Conservation (phyloP, 805 yeast genomes). For the Priceomyces fermenticarens region DNA sequence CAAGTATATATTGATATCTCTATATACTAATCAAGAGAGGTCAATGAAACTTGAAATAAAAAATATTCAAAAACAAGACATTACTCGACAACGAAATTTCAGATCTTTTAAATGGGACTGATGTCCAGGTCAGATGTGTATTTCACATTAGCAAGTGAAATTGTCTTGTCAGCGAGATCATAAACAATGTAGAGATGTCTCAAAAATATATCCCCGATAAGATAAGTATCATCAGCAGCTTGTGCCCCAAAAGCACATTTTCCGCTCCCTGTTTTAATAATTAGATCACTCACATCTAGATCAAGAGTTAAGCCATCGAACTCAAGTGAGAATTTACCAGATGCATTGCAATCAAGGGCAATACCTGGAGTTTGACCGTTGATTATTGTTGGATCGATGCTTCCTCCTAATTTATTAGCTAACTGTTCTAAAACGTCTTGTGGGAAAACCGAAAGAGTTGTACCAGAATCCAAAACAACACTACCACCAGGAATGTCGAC, state of each 20-base stretch:
- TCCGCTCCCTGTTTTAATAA: slow-evolving; percentile 12
- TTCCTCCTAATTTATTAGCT: background rate
- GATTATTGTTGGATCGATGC: background rate
- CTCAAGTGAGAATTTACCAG: slow-evolving; percentile 8
- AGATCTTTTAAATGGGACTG: slow-evolving; percentile 6
- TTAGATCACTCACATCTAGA: slow-evolving; percentile 41
- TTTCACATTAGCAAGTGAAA: slow-evolving; percentile 23
- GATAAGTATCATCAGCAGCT: slow-evolving; percentile 7
- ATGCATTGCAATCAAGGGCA: slow-evolving; percentile 14
- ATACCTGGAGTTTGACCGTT: slow-evolving; percentile 3
- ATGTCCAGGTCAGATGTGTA: slow-evolving; percentile 14
- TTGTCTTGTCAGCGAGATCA: slow-evolving; percentile 20
- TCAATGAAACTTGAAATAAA: background rate
- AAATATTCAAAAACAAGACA: slow-evolving; percentile 1
- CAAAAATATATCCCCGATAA: slow-evolving; percentile 28
- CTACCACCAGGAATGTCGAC: background rate
- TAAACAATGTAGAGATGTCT: slow-evolving; percentile 23
- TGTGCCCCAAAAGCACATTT: slow-evolving; percentile 18
- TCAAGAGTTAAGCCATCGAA: slow-evolving; percentile 25
- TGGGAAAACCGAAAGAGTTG: slow-evolving; percentile 44
- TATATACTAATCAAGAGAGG: background rate
- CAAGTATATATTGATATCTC: background rate
- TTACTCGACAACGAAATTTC: too few relatives aligned
- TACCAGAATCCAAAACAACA: slow-evolving; percentile 13
- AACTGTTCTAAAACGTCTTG: slow-evolving; percentile 23